Evolutionary conservation across 1,284 basidiomycete species (phyloP), one percentile per base, ranked within the genome.

Genomic region (Marasmius sp.): DNA sequence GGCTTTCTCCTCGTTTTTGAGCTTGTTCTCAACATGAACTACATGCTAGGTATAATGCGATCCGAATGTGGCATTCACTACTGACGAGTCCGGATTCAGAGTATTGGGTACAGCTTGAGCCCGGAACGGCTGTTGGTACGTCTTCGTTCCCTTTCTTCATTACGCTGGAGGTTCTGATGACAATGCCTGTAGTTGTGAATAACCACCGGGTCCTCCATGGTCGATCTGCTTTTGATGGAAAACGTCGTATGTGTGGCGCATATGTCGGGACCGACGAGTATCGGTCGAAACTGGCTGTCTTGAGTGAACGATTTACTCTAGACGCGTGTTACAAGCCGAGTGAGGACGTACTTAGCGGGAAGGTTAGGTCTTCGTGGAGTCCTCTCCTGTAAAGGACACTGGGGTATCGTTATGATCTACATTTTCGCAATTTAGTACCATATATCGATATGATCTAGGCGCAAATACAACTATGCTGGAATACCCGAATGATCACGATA

Each of bases 191-290:
- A 93, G 93, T 95, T 41, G 85, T 97, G 58, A 92, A 99, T 75
- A 98, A 99, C 71, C 93, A 97, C 74, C 86, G 97, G 11, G 94
- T 98, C 3, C 79, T 99, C 58, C 97, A 98, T 68, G 97, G 97
- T 6, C 88, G 97, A 8, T 93, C 94, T 0, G 85, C 88, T 0
- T 99, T 98, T 72, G 85, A 86, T 1, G 97, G 97, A 3, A 86
- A 87, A 70, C 85, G 97, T 3, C 84, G 93, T 1, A 93, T 99
- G 86, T 98, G 97, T 69, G 97, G 97, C 0, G 96, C 96, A 0
- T 99, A 99, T 71, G 85, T 97, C 58, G 93, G 93, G 0, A 81
- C 86, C n/a, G 95, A 97, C 70, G 95, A 97, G 72, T 97, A 90
- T 74, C 82, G 82, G 38, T 95, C 93, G 0, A 87, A 89, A 66